Base-by-base conservation (phyloP, 2,329 filamentous ascomycete species). In the Monilinia vaccinii-corymbosi region DNA sequence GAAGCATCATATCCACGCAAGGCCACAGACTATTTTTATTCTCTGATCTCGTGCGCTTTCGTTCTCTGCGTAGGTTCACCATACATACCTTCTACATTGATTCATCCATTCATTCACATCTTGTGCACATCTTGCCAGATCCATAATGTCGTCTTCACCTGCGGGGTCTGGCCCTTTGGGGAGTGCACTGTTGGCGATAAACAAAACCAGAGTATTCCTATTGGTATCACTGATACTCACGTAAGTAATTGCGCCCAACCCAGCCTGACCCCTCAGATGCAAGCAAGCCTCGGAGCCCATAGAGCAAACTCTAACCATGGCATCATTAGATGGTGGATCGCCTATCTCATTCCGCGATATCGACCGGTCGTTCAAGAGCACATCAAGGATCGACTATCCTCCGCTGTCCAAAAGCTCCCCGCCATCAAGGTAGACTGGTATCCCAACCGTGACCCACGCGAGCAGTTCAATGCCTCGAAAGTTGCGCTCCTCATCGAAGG, bases 401-500 rank as follows among this genome's bases (percentile, higher is more conserved):
- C 67, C 61, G 66, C 64, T 3, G 63, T 68, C 25, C 62, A 69
- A 28, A 67, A 70, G 45, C 53, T 71, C 3, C 69, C 70, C 8
- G 61, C 65, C 3, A 58, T 71, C 40, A 69, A 71, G 60, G 65
- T 71, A 40, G 66, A 70, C 53, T 71, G 68, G 68, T 65, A 70
- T 67, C 38, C 69, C 63, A 14, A 61, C 55, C 56, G 50, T 66
- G 57, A 63, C 60, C 55, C 62, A 64, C 57, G 65, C 67, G 23
- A 66, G 65, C 50, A 68, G 65, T 71, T 68, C 63, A 80, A 82
- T 65, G 67, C 73, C 21, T 77, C 38, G 42, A 70, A 70, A 69
- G 75, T 83, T 45, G 81, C 79, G 25, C 75, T 84, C 10, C 74
- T 84, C 18, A 77, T 84, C 63, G 81, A 83, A 69, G 78, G 78